phyloP scores from a whole-genome alignment of 495 filamentous ascomycete genomes.

The Tetracladium marchalianum region DNA sequence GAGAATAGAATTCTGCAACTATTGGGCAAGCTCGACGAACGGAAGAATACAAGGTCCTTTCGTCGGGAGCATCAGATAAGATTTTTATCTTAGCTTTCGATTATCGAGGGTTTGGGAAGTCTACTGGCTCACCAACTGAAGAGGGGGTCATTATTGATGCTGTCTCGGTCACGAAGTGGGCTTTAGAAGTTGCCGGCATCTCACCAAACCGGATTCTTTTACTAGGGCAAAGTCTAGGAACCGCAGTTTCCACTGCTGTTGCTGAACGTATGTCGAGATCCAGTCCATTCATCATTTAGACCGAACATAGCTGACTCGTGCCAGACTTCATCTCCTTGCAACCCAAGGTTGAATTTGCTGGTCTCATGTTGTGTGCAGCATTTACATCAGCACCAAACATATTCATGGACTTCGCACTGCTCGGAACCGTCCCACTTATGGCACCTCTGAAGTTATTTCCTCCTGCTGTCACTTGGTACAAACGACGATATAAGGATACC shows the following conservation, averaged over 20 bases:
- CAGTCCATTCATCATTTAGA: too few species aligned
- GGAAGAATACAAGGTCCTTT: constrained; percentile 38
- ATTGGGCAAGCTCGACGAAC: constrained; percentile 41
- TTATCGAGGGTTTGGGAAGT: constrained; percentile 67
- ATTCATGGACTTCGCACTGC: constrained; percentile 54
- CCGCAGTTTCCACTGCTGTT: constrained; percentile 55
- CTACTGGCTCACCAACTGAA: constrained; percentile 58
- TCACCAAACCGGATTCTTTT: constrained; percentile 54
- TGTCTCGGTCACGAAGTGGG: constrained; percentile 47
- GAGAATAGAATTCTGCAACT: constrained; percentile 41
- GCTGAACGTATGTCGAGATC: constrained; percentile 30
- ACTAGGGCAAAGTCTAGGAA: constrained; percentile 62
- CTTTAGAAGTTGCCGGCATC: constrained; percentile 39
- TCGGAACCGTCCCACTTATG: constrained; percentile 56
- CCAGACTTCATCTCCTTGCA: constrained; percentile 7
- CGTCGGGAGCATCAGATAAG: constrained; percentile 33
- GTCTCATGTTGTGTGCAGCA: constrained; percentile 52
- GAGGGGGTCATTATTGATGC: constrained; percentile 60
- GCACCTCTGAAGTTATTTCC: constrained; percentile 42
- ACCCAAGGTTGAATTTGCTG: constrained; percentile 31
- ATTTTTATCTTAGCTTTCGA: constrained; percentile 64
- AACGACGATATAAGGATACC: not conserved
- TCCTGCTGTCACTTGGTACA: constrained; percentile 17
- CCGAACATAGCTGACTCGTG: constrained; percentile 20
- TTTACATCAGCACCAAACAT: constrained; percentile 54